Conservation (phyloP, 352 stramenopile species). For the Paralagenidium karlingii region DNA sequence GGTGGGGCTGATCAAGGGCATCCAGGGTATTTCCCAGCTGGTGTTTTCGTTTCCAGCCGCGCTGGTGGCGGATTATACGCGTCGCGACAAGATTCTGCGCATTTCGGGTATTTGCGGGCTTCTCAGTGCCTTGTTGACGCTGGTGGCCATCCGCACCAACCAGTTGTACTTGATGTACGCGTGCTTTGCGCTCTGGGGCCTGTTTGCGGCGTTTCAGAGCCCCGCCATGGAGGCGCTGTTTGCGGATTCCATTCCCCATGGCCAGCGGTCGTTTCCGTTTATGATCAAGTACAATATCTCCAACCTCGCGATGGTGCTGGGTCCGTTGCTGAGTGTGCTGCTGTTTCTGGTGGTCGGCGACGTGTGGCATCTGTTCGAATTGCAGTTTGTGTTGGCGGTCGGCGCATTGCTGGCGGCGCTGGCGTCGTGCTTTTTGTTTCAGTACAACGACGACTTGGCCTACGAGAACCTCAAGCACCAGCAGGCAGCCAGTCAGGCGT, state of each 20-base stretch:
- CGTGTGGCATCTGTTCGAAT: slow-evolving; percentile 34
- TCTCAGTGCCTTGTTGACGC: slow-evolving; percentile 27
- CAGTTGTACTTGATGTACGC: slow-evolving; percentile 38
- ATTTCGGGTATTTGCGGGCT: slow-evolving; percentile 42
- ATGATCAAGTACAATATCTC: slow-evolving; percentile 77
- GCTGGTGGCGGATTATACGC: slow-evolving; percentile 53
- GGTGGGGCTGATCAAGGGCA: slow-evolving; percentile 70
- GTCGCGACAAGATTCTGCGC: slow-evolving; percentile 52
- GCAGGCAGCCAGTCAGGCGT: background rate
- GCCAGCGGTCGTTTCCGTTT: slow-evolving; percentile 49
- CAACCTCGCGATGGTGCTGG: slow-evolving; percentile 54
- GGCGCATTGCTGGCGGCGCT: slow-evolving; percentile 36
- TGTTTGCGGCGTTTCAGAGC: slow-evolving; percentile 55
- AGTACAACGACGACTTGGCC: slow-evolving; percentile 45
- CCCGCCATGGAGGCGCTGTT: slow-evolving; percentile 63
- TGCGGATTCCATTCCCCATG: slow-evolving; percentile 57
- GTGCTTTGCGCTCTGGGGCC: slow-evolving; percentile 47
- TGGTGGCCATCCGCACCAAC: slow-evolving; percentile 31
- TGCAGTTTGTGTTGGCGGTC: slow-evolving; percentile 45
- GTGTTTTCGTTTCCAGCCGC: slow-evolving; percentile 52
- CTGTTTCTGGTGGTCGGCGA: slow-evolving; percentile 57
- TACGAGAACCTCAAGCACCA: slow-evolving; percentile 21
- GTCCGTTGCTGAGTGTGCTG: slow-evolving; percentile 31
- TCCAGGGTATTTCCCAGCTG: slow-evolving; percentile 70
- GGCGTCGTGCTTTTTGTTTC: slow-evolving; percentile 29